phyloP scores from a whole-genome alignment of 306 rosid genomes.

The Lithocarpus polystachyus region DNA sequence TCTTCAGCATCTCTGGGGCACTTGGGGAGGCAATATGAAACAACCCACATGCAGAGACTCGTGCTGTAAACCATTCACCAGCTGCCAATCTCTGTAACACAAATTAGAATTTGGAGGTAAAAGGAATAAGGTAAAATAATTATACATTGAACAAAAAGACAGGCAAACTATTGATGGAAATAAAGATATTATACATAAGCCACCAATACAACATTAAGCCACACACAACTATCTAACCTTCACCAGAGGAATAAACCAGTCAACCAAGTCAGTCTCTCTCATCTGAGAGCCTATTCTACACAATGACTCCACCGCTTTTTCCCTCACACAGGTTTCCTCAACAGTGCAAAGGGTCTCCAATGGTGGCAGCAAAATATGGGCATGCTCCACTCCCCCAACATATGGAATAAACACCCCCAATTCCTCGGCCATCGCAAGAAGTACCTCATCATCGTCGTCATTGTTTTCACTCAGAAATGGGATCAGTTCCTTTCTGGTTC shows the following conservation, averaged over 20 bases:
- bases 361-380: conserved; percentile 79
- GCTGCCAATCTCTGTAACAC: conserved; percentile 82
- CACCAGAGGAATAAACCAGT: conserved; percentile 79
- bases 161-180: conserved; percentile 1
- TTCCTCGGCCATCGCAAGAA: conserved; percentile 97
- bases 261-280: conserved; percentile 88
- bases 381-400: conserved; percentile 97
- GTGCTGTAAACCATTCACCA: conserved; percentile 99
- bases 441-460: conserved; percentile 96
- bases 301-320: conserved; percentile 87
- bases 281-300: conserved; percentile 95
- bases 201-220: conserved; percentile 3
- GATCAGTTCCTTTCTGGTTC: conserved; percentile 85
- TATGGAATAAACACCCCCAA: conserved; percentile 91
- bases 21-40: conserved; percentile 92
- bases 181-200: conserved; percentile 2
- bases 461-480: conserved; percentile 88
- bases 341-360: conserved; percentile 88
- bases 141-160: neutral
- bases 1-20: conserved; percentile 73
- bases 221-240: conserved; percentile 53
- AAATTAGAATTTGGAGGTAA: conserved; percentile 5
- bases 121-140: conserved; percentile 1
- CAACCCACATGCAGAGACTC: conserved; percentile 95
- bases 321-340: conserved; percentile 96